A percentile compares a stretch with the other conserved stretches of the same genome.
phyloP scores from a whole-genome alignment of 1,139 yeast species.

The Sugiyamaella japonica region DNA sequence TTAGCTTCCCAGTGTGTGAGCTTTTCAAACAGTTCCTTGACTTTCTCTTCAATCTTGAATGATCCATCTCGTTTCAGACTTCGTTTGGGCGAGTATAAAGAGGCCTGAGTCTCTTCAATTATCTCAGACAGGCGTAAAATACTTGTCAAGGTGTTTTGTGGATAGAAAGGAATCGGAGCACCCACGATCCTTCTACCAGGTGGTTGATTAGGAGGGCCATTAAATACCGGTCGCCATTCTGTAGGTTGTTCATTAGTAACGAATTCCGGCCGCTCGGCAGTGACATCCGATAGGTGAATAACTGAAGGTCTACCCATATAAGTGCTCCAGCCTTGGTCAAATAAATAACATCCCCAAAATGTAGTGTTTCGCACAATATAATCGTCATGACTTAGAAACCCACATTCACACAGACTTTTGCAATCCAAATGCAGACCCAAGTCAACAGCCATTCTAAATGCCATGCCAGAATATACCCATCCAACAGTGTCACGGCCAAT shows the following conservation, averaged over 20 bases:
- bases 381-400: conserved; percentile 29
- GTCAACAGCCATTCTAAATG: conserved; percentile 34
- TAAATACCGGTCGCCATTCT: conserved; percentile 23
- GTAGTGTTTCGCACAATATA: conserved; percentile 28
- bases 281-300: conserved; percentile 29
- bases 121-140: conserved; percentile 23
- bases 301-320: conserved; percentile 33
- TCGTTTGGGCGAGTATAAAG: conserved; percentile 21
- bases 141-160: conserved; percentile 22
- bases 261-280: conserved; percentile 21
- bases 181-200: conserved; percentile 20
- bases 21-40: conserved; percentile 20
- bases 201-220: conserved; percentile 12
- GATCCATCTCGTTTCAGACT: conserved; percentile 15
- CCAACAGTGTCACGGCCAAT: conserved; percentile 32
- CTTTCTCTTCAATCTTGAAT: conserved; percentile 14
- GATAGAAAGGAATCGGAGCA: conserved; percentile 20
- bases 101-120: conserved; percentile 21
- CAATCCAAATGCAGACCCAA: conserved; percentile 32
- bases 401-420: conserved; percentile 25
- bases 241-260: conserved; percentile 20
- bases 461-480: conserved; percentile 35
- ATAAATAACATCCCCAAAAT: conserved; percentile 34
- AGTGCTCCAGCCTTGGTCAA: conserved; percentile 33
- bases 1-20: conserved; percentile 28